Evolutionary conservation across 768 basidiomycete genomes (phyloP), one percentile per base, ranked within the genome.

Genomic region (Royoungia palumana): DNA sequence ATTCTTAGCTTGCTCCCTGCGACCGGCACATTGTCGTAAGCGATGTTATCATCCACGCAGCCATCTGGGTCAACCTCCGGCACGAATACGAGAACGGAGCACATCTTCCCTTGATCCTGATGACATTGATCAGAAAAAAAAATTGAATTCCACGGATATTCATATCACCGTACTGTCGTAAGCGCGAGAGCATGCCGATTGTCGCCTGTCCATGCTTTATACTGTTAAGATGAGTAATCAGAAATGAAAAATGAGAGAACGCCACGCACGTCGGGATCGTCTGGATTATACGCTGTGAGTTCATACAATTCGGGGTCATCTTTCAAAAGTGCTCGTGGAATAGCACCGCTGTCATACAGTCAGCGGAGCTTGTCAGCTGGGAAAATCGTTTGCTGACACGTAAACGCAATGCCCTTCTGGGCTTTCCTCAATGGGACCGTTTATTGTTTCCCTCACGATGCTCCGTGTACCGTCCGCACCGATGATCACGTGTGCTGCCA

Each of bases 401-500:
- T 79, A 83, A 61, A 75, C 65, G 30, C 71, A 72, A 54, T 71
- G 46, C 14, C 63, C 54, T 53, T 66, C 61, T 34, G 64, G 54
- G 5, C 46, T 52, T 12, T 66, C 60, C 13, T 65, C 50, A 35
- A 59, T 57, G 17, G 71, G 71, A 9, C 66, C 63, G 4, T 61
- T 64, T 27, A 74, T 57, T 3, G 75, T 58, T 19, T 69, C 54
- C 17, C 65, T 64, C 25, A 74, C 68, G 12, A 75, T 35, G 35
- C 81, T 82, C 27, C 68, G 63, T 44, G 74, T 72, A 12, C 85
- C 84, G 60, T 86, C 84, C 3, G 84, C 83, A 22, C 79, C 83
- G 16, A 85, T 72, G 41, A 85, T 66, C 28, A 84, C 64, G 58
- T 85, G 82, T 5, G 76, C 77, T 5, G 56, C 45, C 17, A 83